These are phyloP conservation scores for Penicillium nordicum DNA, from an alignment of 2,329 filamentous ascomycete species.

Conservation along the genomic window DNA sequence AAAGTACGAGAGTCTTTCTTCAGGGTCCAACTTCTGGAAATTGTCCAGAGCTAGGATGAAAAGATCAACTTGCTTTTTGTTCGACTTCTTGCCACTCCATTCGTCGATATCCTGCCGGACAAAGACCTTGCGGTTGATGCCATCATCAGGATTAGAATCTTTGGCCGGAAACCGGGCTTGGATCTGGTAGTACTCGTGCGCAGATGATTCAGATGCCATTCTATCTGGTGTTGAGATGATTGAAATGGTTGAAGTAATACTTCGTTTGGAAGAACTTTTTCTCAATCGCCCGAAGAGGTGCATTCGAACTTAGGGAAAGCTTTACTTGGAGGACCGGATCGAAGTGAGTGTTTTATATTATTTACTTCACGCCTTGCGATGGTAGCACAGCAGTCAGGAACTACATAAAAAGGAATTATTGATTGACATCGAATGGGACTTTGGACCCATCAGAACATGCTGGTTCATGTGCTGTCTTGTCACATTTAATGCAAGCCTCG, in stretches of 20 bases:
- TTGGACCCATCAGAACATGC: background rate
- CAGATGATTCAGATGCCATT: background rate
- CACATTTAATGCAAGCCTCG: background rate
- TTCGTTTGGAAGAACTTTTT: conserved; percentile 1
- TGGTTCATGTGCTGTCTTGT: background rate
- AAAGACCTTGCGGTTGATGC: conserved; percentile 5
- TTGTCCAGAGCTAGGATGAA: conserved; percentile 13
- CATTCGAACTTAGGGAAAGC: background rate
- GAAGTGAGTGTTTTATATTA: background rate
- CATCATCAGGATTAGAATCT: background rate
- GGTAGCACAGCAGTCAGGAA: background rate
- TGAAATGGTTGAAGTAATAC: background rate
- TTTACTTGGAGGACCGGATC: background rate
- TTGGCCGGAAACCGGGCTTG: background rate
- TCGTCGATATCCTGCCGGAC: conserved; percentile 17
- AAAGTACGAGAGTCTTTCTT: conserved; percentile 12
- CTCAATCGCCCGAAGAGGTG: conserved; percentile 2
- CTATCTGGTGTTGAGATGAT: background rate
- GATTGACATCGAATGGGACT: background rate
- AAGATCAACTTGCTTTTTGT: conserved; percentile 17
- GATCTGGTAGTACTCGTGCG: conserved; percentile 1
- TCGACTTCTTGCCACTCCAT: conserved; percentile 12
- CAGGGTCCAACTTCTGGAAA: conserved; percentile 11
- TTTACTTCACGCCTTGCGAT: background rate
- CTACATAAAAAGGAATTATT: background rate